Percentiles rank a stretch among this genome's conserved stretches.
These are phyloP conservation scores for Cryphonectria naterciae DNA, from an alignment of 2,329 filamentous ascomycete species.

Conservation along the genomic window DNA sequence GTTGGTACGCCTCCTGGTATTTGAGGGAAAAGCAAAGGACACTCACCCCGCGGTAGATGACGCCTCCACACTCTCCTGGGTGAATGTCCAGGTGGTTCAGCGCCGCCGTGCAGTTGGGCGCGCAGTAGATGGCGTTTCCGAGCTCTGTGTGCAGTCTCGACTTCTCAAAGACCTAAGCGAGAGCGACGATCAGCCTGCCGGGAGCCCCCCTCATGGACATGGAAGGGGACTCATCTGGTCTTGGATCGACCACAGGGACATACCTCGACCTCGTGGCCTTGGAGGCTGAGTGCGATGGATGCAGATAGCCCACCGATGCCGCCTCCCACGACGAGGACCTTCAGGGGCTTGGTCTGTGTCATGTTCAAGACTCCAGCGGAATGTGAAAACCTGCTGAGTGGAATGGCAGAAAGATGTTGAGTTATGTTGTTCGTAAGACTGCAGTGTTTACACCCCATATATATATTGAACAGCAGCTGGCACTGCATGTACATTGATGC, in stretches of 20 bases:
- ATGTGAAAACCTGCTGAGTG: neutral
- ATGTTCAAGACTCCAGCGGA: neutral
- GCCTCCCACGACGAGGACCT: constrained; percentile 24
- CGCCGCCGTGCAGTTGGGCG: constrained; percentile 27
- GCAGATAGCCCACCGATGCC: constrained; percentile 25
- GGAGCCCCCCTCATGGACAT: neutral
- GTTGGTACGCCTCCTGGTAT: too few relatives aligned
- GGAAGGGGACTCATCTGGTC: neutral
- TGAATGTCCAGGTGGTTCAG: constrained; percentile 21
- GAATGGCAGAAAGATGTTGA: too few relatives aligned
- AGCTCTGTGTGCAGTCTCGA: constrained; percentile 18
- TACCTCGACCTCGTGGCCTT: constrained; percentile 27
- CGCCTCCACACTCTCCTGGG: constrained; percentile 11
- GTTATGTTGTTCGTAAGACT: neutral
- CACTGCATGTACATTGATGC: too few relatives aligned
- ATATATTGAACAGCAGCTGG: neutral
- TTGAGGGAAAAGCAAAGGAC: too few relatives aligned
- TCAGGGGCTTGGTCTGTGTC: constrained; percentile 7
- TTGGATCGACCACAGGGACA: neutral
- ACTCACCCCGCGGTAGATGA: constrained; percentile 20
- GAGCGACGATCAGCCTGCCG: neutral
- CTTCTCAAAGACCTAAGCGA: constrained; percentile 26
- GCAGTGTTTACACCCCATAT: neutral
- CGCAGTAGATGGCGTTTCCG: constrained; percentile 24
- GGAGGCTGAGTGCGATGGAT: constrained; percentile 21